Evolutionary conservation across 2,329 filamentous ascomycete species (phyloP).

Genomic region (Arthrobotrys sphaeroides): DNA sequence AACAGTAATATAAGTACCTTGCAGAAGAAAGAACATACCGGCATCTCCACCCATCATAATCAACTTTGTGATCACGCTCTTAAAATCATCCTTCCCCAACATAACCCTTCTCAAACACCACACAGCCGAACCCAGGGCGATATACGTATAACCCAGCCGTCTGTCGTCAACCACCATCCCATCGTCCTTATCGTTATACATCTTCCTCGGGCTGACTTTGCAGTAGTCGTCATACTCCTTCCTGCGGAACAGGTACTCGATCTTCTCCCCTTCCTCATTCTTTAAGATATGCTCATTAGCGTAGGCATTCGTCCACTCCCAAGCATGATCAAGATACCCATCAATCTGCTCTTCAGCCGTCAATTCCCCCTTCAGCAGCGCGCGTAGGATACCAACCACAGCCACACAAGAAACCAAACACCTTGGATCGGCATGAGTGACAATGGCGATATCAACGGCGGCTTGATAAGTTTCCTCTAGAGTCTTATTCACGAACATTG

Average conservation of each 20-base stretch:
- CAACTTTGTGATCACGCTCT: constrained; percentile 64
- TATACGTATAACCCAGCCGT: constrained; percentile 68
- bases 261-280: constrained; percentile 56
- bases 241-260: constrained; percentile 60
- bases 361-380: constrained; percentile 64
- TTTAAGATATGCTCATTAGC: constrained; percentile 61
- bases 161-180: constrained; percentile 64
- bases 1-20: neutral
- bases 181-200: constrained; percentile 58
- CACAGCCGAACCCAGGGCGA: constrained; percentile 66
- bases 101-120: constrained; percentile 64
- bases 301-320: constrained; percentile 62
- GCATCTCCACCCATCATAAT: constrained; percentile 67
- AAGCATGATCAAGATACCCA: constrained; percentile 61
- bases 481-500: constrained; percentile 63
- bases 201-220: constrained; percentile 58
- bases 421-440: constrained; percentile 67
- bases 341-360: constrained; percentile 62
- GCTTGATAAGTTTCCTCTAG: constrained; percentile 64
- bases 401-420: constrained; percentile 66
- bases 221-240: constrained; percentile 63
- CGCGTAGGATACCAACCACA: constrained; percentile 64
- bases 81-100: constrained; percentile 63
- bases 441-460: constrained; percentile 62
- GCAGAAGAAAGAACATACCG: constrained; percentile 5